Conservation (phyloP, 2,329 filamentous ascomycete genomes). For the Parafenestella ontariensis region DNA sequence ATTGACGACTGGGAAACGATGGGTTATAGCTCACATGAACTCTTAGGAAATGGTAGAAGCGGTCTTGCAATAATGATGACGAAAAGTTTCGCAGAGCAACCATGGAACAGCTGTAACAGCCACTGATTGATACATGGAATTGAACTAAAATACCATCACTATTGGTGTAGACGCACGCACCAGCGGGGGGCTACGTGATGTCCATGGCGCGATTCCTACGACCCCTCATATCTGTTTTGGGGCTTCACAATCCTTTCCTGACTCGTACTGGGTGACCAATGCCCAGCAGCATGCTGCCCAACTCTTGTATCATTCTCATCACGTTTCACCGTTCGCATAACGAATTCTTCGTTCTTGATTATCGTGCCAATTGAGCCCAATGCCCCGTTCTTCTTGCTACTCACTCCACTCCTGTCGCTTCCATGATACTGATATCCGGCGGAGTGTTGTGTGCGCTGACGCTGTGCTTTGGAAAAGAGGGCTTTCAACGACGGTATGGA, state of each 20-base stretch:
- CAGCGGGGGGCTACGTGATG: no score
- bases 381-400: background rate
- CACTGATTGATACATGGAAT: no score
- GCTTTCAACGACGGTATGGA: conserved; percentile 89
- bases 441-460: conserved; percentile 9
- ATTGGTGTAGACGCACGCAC: no score
- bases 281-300: background rate
- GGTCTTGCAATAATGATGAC: no score
- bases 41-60: no score
- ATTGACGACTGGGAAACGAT: no score
- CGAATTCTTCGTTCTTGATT: conserved; percentile 2
- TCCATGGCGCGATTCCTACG: no score
- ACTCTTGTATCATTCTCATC: background rate
- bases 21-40: no score
- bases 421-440: conserved; percentile 28
- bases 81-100: no score
- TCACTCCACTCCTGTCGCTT: conserved; percentile 19
- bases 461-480: conserved; percentile 50
- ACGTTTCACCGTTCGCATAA: background rate
- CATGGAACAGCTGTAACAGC: no score
- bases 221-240: background rate
- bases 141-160: no score
- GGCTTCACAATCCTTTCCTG: background rate
- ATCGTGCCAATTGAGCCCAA: background rate
- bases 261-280: background rate